These are phyloP conservation scores for Tillandsia leiboldiana DNA, from an alignment of 176 grass and related monocot genomes.

Conservation along the genomic window DNA sequence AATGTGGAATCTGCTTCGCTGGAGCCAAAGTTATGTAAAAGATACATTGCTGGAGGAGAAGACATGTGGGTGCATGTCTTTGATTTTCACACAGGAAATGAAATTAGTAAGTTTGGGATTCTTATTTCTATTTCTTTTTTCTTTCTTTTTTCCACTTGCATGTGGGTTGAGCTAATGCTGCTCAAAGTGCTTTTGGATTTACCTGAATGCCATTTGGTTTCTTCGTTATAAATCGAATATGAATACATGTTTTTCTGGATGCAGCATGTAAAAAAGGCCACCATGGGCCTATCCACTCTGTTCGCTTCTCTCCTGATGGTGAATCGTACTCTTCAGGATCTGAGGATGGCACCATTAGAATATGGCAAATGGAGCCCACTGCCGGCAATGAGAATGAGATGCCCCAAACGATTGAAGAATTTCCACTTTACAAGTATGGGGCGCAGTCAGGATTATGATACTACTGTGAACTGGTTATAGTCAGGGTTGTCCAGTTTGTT, in stretches of 20 bases:
- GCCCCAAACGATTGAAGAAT: constrained; percentile 62
- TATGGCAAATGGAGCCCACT: constrained; percentile 61
- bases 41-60: constrained; percentile 90
- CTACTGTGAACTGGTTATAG: not conserved
- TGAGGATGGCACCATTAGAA: constrained; percentile 89
- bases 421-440: constrained; percentile 53
- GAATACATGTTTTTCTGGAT: not conserved
- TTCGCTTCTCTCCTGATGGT: constrained; percentile 73
- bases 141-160: not conserved
- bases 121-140: constrained; percentile 2
- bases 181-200: not conserved
- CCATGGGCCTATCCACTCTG: constrained; percentile 89
- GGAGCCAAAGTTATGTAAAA: constrained; percentile 71
- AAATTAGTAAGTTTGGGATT: constrained; percentile 52
- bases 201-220: not conserved
- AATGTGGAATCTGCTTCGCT: constrained; percentile 91
- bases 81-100: constrained; percentile 91
- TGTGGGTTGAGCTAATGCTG: not conserved
- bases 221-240: not conserved
- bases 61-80: constrained; percentile 94
- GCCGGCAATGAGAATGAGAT: constrained; percentile 65
- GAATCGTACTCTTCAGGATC: constrained; percentile 96
- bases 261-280: constrained; percentile 96
- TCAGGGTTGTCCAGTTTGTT: not conserved
- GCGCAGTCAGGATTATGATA: constrained; percentile 32